Conservation (phyloP, 306 rosid species). For the Gillenia trifoliata region DNA sequence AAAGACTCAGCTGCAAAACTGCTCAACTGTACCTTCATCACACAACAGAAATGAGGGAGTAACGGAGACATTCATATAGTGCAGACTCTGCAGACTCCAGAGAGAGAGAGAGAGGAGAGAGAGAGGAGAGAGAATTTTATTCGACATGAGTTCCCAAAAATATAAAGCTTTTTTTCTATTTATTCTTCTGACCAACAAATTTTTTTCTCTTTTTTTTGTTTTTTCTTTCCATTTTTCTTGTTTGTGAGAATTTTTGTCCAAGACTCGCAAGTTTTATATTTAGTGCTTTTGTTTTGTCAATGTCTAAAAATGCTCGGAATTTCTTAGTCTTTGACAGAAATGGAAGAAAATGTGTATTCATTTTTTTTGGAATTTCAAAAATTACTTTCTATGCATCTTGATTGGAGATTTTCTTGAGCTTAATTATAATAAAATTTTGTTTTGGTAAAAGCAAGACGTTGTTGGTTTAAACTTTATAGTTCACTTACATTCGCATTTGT, state of each 20-base stretch:
- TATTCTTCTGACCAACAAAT: background rate
- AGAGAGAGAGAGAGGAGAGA: background rate
- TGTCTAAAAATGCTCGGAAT: background rate
- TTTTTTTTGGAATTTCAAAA: background rate
- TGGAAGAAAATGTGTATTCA: background rate
- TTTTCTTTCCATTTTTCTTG: background rate
- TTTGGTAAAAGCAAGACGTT: fast-evolving
- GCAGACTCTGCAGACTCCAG: background rate
- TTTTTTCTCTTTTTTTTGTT: background rate
- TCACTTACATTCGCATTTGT: no score
- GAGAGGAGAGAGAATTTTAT: background rate
- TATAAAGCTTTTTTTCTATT: background rate
- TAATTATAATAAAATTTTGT: background rate
- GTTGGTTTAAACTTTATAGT: background rate
- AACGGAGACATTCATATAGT: conserved; percentile 17
- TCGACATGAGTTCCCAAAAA: conserved; percentile 14
- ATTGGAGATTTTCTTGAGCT: background rate
- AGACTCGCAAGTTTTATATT: background rate
- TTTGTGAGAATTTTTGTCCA: background rate
- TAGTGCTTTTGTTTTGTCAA: no score
- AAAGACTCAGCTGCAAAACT: background rate
- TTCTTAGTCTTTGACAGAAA: background rate
- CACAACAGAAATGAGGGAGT: conserved; percentile 10
- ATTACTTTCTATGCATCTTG: background rate
- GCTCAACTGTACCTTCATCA: conserved; percentile 7